A percentile compares a stretch with the other conserved stretches of the same genome.
Conservation (phyloP, 2,329 filamentous ascomycete genomes). For the Pestalotiopsis sp. region DNA sequence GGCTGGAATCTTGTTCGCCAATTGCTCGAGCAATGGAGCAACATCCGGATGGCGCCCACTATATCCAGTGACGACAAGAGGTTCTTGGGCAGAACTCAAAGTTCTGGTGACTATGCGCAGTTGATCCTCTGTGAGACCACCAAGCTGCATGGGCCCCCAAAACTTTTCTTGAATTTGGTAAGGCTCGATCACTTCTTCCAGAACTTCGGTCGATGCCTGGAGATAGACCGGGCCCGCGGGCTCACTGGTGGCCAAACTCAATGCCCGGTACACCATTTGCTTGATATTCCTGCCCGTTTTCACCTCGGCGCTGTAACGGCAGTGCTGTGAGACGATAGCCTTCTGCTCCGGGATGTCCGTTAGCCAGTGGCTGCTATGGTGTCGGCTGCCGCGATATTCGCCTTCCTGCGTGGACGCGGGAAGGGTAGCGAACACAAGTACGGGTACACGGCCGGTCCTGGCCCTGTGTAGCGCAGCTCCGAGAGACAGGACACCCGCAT, state of each 20-base stretch:
- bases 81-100: slow-evolving; percentile 64
- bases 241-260: slow-evolving; percentile 79
- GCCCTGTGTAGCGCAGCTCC: slow-evolving; percentile 81
- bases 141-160: slow-evolving; percentile 73
- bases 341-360: slow-evolving; percentile 84
- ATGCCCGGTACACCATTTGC: slow-evolving; percentile 83
- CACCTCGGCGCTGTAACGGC: slow-evolving; percentile 80
- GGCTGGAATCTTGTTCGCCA: slow-evolving; percentile 70
- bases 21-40: slow-evolving; percentile 62
- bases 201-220: slow-evolving; percentile 75
- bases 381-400: slow-evolving; percentile 73
- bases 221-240: slow-evolving; percentile 83
- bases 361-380: slow-evolving; percentile 86
- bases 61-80: slow-evolving; percentile 73
- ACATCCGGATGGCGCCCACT: slow-evolving; percentile 68
- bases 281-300: slow-evolving; percentile 85
- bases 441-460: slow-evolving; percentile 71
- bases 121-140: slow-evolving; percentile 56
- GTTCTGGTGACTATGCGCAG: slow-evolving; percentile 63
- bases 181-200: slow-evolving; percentile 81
- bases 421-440: slow-evolving; percentile 78
- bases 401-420: slow-evolving; percentile 78
- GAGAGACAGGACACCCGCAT: slow-evolving; percentile 79
- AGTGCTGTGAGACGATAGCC: slow-evolving; percentile 81
- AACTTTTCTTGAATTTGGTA: slow-evolving; percentile 69